phyloP scores from a whole-genome alignment of 139 green algal genomes.

The Coelastrella sp. region DNA sequence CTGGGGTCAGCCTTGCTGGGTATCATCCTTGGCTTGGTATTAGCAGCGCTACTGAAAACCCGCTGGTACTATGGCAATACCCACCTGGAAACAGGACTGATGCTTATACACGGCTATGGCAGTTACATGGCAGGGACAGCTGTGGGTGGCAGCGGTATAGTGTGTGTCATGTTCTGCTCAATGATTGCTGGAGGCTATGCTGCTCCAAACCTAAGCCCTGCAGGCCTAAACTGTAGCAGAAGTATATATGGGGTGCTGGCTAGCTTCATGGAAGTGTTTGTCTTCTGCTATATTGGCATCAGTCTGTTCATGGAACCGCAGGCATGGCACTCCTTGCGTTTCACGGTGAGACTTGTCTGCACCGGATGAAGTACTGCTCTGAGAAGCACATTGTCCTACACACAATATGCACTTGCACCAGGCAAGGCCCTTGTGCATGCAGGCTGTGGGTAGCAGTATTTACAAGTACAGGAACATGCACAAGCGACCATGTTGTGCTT shows the following conservation, averaged over 20 bases:
- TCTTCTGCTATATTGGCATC: slow-evolving; percentile 84
- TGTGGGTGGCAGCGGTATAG: slow-evolving; percentile 71
- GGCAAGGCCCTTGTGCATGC: too few species aligned
- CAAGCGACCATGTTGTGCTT: too few species aligned
- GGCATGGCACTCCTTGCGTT: slow-evolving; percentile 47
- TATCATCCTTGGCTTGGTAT: slow-evolving; percentile 58
- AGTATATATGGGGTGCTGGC: slow-evolving; percentile 69
- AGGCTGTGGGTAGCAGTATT: too few species aligned
- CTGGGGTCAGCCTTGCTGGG: slow-evolving; percentile 69
- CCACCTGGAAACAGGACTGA: slow-evolving; percentile 57
- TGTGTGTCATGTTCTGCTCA: slow-evolving; percentile 81
- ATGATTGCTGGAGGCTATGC: slow-evolving; percentile 58
- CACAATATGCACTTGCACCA: too few species aligned
- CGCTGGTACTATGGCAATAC: slow-evolving; percentile 45
- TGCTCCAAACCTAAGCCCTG: not conserved
- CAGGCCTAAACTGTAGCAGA: slow-evolving; percentile 1
- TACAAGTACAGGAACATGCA: too few species aligned
- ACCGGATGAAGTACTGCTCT: not conserved
- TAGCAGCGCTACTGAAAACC: slow-evolving; percentile 55
- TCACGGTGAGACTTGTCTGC: slow-evolving; percentile 53
- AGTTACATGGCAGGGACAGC: slow-evolving; percentile 52
- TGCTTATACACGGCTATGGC: slow-evolving; percentile 66
- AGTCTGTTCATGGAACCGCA: slow-evolving; percentile 61
- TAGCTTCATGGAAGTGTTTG: slow-evolving; percentile 81
- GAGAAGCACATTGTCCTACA: too few species aligned